Evolutionary conservation across 169 alveolate species (phyloP).

Genomic region (Pseudocohnilembus persalinus): DNA sequence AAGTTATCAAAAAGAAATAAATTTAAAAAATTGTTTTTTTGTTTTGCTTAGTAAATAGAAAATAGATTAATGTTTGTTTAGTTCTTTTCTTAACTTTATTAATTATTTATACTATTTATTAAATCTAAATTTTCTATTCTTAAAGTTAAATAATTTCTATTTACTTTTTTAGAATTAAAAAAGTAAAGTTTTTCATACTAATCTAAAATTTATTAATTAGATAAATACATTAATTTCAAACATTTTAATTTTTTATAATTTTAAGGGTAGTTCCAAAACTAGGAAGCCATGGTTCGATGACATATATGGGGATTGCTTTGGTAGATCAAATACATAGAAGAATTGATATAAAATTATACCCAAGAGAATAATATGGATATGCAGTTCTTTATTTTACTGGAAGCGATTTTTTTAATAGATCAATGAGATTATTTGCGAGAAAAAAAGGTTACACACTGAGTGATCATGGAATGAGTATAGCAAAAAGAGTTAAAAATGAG

Average conservation of each 20-base stretch:
- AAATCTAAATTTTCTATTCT: no score
- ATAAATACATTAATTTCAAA: neutral
- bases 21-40: no score
- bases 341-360: slow-evolving; percentile 86
- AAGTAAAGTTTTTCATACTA: no score
- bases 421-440: slow-evolving; percentile 79
- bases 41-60: no score
- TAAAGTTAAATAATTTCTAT: no score
- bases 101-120: no score
- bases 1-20: no score
- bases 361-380: slow-evolving; percentile 68
- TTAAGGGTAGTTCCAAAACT: slow-evolving; percentile 20
- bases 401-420: slow-evolving; percentile 80
- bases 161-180: no score
- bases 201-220: no score
- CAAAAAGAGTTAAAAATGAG: neutral
- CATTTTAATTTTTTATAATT: no score
- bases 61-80: no score
- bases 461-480: slow-evolving; percentile 67
- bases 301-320: slow-evolving; percentile 74
- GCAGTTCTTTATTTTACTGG: slow-evolving; percentile 89
- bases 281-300: slow-evolving; percentile 45
- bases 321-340: slow-evolving; percentile 62
- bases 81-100: no score
- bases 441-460: slow-evolving; percentile 70